Conservation (phyloP, 2,329 filamentous ascomycete genomes). For the Cytospora piceicola region DNA sequence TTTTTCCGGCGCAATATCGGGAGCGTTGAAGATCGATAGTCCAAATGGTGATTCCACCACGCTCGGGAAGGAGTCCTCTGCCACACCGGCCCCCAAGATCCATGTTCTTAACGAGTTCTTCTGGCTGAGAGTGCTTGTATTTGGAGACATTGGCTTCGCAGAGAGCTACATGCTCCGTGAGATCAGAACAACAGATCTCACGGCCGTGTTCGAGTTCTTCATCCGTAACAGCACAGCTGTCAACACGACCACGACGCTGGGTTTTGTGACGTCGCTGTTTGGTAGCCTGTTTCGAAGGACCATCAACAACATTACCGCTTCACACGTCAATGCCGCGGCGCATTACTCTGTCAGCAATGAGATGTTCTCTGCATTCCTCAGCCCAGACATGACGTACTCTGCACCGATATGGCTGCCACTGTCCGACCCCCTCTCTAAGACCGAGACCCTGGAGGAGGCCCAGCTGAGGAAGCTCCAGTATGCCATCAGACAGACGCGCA, state of each 20-base stretch:
- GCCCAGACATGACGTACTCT: slow-evolving; percentile 30
- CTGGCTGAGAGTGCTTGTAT: slow-evolving; percentile 25
- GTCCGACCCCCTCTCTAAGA: slow-evolving; percentile 11
- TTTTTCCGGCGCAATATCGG: slow-evolving; percentile 7
- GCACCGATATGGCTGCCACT: slow-evolving; percentile 28
- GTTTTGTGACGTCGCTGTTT: slow-evolving; percentile 10
- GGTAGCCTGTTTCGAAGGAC: neutral
- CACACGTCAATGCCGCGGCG: slow-evolving; percentile 16
- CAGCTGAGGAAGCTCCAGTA: slow-evolving; percentile 28
- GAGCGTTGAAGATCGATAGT: slow-evolving; percentile 14
- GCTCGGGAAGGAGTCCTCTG: neutral
- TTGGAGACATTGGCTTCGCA: slow-evolving; percentile 28
- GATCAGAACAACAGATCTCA: slow-evolving; percentile 26
- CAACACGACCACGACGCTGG: slow-evolving; percentile 10
- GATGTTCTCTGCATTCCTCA: slow-evolving; percentile 27
- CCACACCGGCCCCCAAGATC: neutral
- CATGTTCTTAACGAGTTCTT: slow-evolving; percentile 19
- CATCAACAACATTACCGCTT: slow-evolving; percentile 20
- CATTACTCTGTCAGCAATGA: slow-evolving; percentile 30
- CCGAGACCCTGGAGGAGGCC: slow-evolving; percentile 29
- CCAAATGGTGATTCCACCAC: neutral
- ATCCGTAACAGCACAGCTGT: slow-evolving; percentile 21
- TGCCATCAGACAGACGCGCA: slow-evolving; percentile 20
- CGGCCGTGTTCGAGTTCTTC: slow-evolving; percentile 27
- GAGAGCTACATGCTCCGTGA: slow-evolving; percentile 29